phyloP scores from a whole-genome alignment of 164 flowering plant genomes.

The Vitis labrusca region DNA sequence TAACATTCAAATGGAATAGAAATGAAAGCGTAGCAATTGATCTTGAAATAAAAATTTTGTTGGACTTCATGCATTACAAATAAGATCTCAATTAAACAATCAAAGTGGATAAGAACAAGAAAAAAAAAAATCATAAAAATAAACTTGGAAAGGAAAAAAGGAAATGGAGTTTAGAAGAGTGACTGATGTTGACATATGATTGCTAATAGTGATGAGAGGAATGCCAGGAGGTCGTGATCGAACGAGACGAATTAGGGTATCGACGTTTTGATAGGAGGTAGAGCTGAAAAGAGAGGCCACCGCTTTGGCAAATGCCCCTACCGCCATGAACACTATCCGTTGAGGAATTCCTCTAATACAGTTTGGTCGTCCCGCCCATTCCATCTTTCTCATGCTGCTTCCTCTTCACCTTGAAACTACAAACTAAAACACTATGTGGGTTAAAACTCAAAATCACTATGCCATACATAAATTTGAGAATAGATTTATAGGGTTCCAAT shows the following conservation, averaged over 20 bases:
- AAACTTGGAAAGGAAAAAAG: too few relatives aligned
- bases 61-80: too few relatives aligned
- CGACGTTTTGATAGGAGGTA: slow-evolving; percentile 61
- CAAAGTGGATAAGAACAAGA: too few relatives aligned
- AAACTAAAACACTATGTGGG: too few relatives aligned
- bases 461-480: too few relatives aligned
- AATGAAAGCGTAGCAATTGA: too few relatives aligned
- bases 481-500: too few relatives aligned
- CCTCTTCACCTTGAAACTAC: not conserved
- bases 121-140: too few relatives aligned
- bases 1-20: too few relatives aligned
- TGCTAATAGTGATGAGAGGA: slow-evolving; percentile 82
- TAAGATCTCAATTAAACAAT: too few relatives aligned
- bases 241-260: slow-evolving; percentile 58
- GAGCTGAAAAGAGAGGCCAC: slow-evolving; percentile 49
- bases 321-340: slow-evolving; percentile 46
- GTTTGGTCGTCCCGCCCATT: slow-evolving; percentile 55
- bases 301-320: slow-evolving; percentile 63
- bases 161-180: not conserved
- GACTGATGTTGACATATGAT: slow-evolving; percentile 84
- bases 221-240: slow-evolving; percentile 63
- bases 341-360: slow-evolving; percentile 68
- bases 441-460: too few relatives aligned
- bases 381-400: slow-evolving; percentile 36
- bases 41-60: too few relatives aligned